Percentiles rank a stretch among this genome's conserved stretches.
Evolutionary conservation across 139 green algal genomes (phyloP).

Genomic region (Parachlorella kessleri): DNA sequence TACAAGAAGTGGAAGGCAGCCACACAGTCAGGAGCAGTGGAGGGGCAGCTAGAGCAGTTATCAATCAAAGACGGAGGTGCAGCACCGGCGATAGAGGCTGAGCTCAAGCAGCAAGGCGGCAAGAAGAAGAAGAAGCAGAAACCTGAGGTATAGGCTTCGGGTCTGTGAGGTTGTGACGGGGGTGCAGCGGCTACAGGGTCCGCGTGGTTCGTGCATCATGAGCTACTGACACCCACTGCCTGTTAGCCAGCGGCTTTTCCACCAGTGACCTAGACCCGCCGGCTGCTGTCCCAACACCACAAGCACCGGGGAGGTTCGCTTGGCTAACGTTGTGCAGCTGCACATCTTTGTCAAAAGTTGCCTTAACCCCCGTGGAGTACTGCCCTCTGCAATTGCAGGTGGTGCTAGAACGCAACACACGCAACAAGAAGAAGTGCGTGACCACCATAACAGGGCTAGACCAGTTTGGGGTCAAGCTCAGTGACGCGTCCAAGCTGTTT

Average conservation of each 20-base stretch:
- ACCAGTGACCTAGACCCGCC: too few species aligned
- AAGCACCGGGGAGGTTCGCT: too few species aligned
- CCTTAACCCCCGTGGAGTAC: too few species aligned
- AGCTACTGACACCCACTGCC: too few species aligned
- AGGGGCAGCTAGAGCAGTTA: not conserved
- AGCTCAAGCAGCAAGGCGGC: conserved; percentile 70
- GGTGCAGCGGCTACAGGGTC: too few species aligned
- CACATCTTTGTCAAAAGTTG: not conserved
- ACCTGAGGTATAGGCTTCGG: too few species aligned
- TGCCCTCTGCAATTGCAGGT: too few species aligned
- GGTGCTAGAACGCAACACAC: conserved; percentile 73
- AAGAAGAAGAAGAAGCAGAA: conserved; percentile 85
- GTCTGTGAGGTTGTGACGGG: too few species aligned
- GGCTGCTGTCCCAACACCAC: too few species aligned
- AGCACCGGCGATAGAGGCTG: conserved; percentile 31
- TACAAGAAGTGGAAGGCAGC: conserved; percentile 85
- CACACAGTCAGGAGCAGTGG: not conserved
- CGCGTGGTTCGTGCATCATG: too few species aligned
- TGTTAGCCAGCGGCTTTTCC: too few species aligned
- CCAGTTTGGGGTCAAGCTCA: conserved; percentile 89
- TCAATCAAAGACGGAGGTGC: not conserved
- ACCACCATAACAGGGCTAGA: conserved; percentile 93
- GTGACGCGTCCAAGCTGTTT: conserved; percentile 93
- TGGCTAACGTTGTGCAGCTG: too few species aligned
- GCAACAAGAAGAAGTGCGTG: conserved; percentile 95